Conservation (phyloP, 805 yeast species). For the Candida corydali region DNA sequence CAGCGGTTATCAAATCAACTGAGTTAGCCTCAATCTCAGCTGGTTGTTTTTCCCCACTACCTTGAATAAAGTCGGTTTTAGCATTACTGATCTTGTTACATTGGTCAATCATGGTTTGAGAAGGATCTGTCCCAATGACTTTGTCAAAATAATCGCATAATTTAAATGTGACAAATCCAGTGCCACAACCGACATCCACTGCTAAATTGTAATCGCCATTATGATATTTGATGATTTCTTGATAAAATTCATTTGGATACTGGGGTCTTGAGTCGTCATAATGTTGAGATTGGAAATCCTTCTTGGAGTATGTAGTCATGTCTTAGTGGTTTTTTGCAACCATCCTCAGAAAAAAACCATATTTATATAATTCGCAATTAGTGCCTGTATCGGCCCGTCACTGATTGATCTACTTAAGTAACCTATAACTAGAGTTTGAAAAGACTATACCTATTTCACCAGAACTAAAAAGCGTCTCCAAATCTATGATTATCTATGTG, state of each 20-base stretch:
- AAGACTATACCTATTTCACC: no score
- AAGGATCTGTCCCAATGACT: constrained; percentile 57
- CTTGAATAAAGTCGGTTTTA: constrained; percentile 18
- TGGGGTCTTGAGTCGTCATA: constrained; percentile 64
- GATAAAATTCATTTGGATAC: constrained; percentile 44
- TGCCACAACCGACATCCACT: constrained; percentile 77
- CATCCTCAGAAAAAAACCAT: no score
- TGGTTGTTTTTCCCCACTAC: constrained; percentile 26
- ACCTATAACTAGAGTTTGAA: no score
- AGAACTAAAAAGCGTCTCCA: no score
- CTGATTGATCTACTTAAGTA: no score
- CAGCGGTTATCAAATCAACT: constrained; percentile 70
- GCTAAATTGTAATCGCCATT: constrained; percentile 18
- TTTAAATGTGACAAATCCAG: constrained; percentile 68
- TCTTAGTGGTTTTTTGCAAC: not conserved
- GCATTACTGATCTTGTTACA: constrained; percentile 15
- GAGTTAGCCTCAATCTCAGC: constrained; percentile 17
- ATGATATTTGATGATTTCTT: constrained; percentile 15
- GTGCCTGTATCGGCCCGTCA: no score
- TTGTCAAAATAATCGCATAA: constrained; percentile 40
- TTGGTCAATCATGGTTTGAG: constrained; percentile 17
- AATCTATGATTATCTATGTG: no score
- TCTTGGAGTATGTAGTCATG: constrained; percentile 64
- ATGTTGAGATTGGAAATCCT: constrained; percentile 45
- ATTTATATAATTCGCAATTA: no score